phyloP scores from a whole-genome alignment of 148 eudicot species.

The Vaccinium darrowii region DNA sequence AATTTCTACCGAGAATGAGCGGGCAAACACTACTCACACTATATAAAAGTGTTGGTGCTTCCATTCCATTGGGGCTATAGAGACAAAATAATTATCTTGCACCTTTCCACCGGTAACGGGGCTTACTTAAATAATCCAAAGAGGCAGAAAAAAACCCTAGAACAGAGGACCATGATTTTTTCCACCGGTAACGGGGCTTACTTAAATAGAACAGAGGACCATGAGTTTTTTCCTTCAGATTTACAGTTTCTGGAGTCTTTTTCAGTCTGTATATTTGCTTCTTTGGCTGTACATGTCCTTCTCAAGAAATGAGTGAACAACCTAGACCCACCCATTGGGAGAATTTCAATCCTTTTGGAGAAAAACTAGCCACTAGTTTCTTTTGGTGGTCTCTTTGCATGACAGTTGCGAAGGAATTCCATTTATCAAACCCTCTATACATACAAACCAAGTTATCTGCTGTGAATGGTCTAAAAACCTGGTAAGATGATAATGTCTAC shows the following conservation, averaged over 20 bases:
- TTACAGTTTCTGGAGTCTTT: constrained; percentile 30
- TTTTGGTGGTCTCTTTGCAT: constrained; percentile 43
- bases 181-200: neutral
- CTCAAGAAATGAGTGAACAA: constrained; percentile 8
- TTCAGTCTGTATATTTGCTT: constrained; percentile 27
- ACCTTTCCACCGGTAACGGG: neutral
- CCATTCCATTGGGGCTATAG: neutral
- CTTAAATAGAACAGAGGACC: neutral
- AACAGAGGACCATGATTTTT: no score
- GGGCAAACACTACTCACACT: neutral
- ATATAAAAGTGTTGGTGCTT: neutral
- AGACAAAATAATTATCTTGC: constrained; percentile 18
- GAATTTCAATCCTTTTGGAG: constrained; percentile 37
- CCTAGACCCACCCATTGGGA: constrained; percentile 24
- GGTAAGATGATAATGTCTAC: constrained; percentile 29
- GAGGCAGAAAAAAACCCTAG: no score
- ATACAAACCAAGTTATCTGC: constrained; percentile 26
- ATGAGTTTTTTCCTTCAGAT: neutral
- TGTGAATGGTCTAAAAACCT: constrained; percentile 20
- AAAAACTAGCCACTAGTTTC: constrained; percentile 50
- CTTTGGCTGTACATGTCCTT: constrained; percentile 18
- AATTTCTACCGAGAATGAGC: neutral
- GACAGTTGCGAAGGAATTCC: constrained; percentile 24
- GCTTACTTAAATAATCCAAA: neutral
- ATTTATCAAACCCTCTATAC: constrained; percentile 33